Percentiles rank a stretch among this genome's conserved stretches.
phyloP scores from a whole-genome alignment of 2,329 filamentous ascomycete species.

The Ceratocystis colombiana region DNA sequence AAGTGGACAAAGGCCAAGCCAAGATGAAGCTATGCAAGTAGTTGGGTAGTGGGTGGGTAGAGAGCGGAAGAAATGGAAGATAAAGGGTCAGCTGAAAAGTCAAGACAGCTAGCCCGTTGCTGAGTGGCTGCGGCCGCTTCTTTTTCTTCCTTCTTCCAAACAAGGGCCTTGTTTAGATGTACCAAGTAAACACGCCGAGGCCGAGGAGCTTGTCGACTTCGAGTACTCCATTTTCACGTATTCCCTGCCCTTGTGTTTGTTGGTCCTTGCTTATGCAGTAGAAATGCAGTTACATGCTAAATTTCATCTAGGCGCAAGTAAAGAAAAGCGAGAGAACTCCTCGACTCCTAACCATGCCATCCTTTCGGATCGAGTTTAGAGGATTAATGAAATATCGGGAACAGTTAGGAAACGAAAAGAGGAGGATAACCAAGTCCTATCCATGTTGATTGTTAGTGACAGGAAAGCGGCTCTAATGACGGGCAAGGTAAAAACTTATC shows the following conservation, averaged over 20 bases:
- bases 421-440: no score
- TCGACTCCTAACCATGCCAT: neutral
- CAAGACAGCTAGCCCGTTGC: slow-evolving; percentile 1
- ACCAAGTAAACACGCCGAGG: neutral
- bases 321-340: slow-evolving; percentile 10
- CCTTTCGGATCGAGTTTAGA: slow-evolving; percentile 1
- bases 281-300: neutral
- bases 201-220: neutral
- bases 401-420: neutral
- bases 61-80: slow-evolving; percentile 7
- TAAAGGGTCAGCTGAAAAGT: slow-evolving; percentile 4
- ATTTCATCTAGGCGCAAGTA: slow-evolving; percentile 1
- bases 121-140: neutral
- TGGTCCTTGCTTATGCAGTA: slow-evolving; percentile 10
- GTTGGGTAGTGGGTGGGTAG: neutral
- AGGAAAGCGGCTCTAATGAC: no score
- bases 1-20: no score
- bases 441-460: no score
- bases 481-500: no score
- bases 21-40: no score
- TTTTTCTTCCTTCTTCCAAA: neutral
- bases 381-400: slow-evolving; percentile 1
- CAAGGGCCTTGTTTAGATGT: slow-evolving; percentile 3
- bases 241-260: neutral
- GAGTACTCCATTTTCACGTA: neutral